Evolutionary conservation across 202 grass and related monocot species (phyloP).

Genomic region (Setaria italica): DNA sequence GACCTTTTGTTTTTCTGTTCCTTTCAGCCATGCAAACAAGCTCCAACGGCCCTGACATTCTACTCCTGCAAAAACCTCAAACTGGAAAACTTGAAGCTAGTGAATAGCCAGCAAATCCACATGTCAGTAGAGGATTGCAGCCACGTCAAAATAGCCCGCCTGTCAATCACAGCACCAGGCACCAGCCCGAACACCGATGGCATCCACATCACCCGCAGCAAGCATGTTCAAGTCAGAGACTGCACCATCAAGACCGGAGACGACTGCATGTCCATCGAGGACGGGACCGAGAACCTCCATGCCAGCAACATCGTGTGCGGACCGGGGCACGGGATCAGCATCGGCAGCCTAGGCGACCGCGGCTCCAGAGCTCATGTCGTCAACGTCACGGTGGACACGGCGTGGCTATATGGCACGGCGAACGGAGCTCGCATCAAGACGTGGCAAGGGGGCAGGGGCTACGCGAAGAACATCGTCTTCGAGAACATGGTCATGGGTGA

Average conservation of each 20-base stretch:
- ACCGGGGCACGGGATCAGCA: conserved; percentile 72
- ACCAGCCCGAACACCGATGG: conserved; percentile 83
- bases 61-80: conserved; percentile 53
- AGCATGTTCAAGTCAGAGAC: conserved; percentile 50
- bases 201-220: conserved; percentile 64
- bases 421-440: conserved; percentile 64
- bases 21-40: conserved; percentile 62
- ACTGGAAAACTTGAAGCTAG: conserved; percentile 47
- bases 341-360: conserved; percentile 63
- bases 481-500: conserved; percentile 57
- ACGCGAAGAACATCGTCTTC: conserved; percentile 56
- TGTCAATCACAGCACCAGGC: conserved; percentile 60
- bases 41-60: conserved; percentile 72
- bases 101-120: conserved; percentile 84
- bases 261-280: too few relatives aligned
- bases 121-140: conserved; percentile 59
- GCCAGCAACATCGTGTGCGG: conserved; percentile 63
- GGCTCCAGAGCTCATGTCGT: conserved; percentile 41
- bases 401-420: conserved; percentile 34
- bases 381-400: conserved; percentile 45
- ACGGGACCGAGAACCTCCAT: conserved; percentile 22
- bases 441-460: conserved; percentile 57
- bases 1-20: neutral
- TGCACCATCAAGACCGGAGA: conserved; percentile 65
- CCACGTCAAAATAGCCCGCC: conserved; percentile 18